These are phyloP conservation scores for Penicillium sp. DNA, from an alignment of 2,329 filamentous ascomycete genomes.

Conservation along the genomic window DNA sequence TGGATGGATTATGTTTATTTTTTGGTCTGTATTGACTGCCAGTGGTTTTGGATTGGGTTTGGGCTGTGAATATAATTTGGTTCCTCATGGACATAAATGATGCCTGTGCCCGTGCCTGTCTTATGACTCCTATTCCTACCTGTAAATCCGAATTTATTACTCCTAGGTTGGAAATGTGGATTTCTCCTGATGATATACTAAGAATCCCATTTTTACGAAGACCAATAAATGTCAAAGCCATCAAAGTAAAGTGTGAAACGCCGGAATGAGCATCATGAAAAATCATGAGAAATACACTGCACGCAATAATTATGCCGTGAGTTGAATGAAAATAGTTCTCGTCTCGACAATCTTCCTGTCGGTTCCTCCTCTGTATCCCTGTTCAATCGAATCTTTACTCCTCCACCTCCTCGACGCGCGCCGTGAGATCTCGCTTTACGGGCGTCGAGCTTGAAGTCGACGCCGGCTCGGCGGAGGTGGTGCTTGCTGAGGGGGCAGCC, in stretches of 20 bases:
- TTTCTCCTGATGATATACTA: too few relatives aligned
- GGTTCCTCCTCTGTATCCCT: not conserved
- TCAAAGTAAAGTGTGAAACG: slow-evolving; percentile 1
- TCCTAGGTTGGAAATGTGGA: too few relatives aligned
- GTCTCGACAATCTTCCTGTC: not conserved
- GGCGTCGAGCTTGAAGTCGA: slow-evolving; percentile 32
- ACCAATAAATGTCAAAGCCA: not conserved
- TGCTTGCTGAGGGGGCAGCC: slow-evolving; percentile 34
- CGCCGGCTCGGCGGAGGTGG: slow-evolving; percentile 42
- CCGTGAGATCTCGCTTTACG: slow-evolving; percentile 45
- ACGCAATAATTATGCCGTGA: not conserved
- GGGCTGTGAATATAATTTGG: too few relatives aligned
- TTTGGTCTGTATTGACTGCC: not conserved
- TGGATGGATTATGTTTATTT: too few relatives aligned
- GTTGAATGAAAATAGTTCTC: not conserved
- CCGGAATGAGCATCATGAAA: slow-evolving; percentile 10
- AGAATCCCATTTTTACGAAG: slow-evolving; percentile 5
- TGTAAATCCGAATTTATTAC: too few relatives aligned
- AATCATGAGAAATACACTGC: not conserved
- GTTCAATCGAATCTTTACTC: slow-evolving; percentile 29
- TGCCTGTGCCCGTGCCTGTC: too few relatives aligned
- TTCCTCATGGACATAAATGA: too few relatives aligned
- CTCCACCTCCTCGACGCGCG: slow-evolving; percentile 53
- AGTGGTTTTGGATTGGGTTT: too few relatives aligned
- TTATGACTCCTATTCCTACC: too few relatives aligned